Conservation (phyloP, 768 basidiomycete species). For the Termitomyces bulborhizus region DNA sequence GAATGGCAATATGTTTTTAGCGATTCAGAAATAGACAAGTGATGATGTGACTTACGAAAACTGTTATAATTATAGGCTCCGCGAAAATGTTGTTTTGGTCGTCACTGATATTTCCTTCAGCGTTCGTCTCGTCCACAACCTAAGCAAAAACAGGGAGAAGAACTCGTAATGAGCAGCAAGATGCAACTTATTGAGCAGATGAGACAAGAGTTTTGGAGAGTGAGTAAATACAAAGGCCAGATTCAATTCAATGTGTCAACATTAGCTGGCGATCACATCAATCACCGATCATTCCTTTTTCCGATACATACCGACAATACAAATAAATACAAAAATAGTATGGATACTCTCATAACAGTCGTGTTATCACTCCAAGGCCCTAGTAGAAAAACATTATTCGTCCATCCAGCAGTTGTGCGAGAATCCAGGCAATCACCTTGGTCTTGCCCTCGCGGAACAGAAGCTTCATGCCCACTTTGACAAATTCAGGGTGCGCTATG, state of each 20-base stretch:
- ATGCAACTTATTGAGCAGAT: not conserved
- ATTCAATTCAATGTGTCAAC: slow-evolving; percentile 2
- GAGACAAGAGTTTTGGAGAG: not conserved
- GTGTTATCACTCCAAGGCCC: slow-evolving; percentile 77
- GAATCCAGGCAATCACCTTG: slow-evolving; percentile 45
- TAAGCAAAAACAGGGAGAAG: not conserved
- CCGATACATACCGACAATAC: not conserved
- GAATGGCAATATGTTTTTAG: not conserved
- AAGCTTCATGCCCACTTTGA: slow-evolving; percentile 91
- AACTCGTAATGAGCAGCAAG: not conserved
- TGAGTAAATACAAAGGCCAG: not conserved
- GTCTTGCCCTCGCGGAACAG: slow-evolving; percentile 95
- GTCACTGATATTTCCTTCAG: not conserved
- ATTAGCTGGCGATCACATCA: slow-evolving; percentile 5
- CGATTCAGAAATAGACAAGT: not conserved
- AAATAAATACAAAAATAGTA: slow-evolving; percentile 2
- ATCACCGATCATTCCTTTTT: not conserved
- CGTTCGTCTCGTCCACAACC: not conserved
- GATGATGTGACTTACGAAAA: slow-evolving; percentile 8
- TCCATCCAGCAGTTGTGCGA: not conserved
- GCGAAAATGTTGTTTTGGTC: not conserved
- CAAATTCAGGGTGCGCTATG: slow-evolving; percentile 84
- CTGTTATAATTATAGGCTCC: slow-evolving; percentile 3
- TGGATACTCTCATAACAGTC: slow-evolving; percentile 37
- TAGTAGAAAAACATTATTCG: slow-evolving; percentile 18